These are phyloP conservation scores for Coix lacrymajobi DNA, from an alignment of 176 grass and related monocot species.

Conservation along the genomic window DNA sequence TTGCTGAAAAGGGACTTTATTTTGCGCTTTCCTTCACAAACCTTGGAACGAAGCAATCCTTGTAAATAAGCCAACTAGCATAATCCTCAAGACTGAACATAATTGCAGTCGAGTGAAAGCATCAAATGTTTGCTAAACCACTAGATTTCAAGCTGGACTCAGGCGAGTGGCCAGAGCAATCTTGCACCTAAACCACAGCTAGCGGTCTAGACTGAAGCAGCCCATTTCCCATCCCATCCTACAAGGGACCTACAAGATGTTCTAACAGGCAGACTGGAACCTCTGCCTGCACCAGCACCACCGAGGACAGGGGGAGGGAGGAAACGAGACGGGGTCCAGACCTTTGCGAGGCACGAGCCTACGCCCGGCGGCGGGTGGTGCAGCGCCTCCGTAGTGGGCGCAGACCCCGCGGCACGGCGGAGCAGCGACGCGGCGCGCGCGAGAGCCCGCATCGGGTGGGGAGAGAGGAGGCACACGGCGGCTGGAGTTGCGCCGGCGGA, in stretches of 20 bases:
- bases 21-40: too few species aligned
- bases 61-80: background rate
- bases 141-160: background rate
- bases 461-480: background rate
- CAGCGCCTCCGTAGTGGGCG: background rate
- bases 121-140: background rate
- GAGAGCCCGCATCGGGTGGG: slow-evolving; percentile 23
- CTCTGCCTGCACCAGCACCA: background rate
- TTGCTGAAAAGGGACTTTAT: background rate
- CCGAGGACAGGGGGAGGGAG: background rate
- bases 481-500: background rate
- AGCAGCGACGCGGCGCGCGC: slow-evolving; percentile 19
- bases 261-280: too few species aligned
- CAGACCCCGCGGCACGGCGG: background rate
- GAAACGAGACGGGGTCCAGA: background rate
- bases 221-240: slow-evolving; percentile 3
- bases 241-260: background rate
- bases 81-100: background rate
- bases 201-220: background rate
- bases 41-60: too few species aligned
- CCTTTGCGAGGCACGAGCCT: slow-evolving; percentile 1
- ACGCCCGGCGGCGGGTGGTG: background rate
- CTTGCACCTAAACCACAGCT: background rate
- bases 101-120: background rate
- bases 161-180: background rate